Percentiles rank a stretch among this genome's conserved stretches.
phyloP scores from a whole-genome alignment of 2,329 filamentous ascomycete genomes.

The Nemania diffusa region DNA sequence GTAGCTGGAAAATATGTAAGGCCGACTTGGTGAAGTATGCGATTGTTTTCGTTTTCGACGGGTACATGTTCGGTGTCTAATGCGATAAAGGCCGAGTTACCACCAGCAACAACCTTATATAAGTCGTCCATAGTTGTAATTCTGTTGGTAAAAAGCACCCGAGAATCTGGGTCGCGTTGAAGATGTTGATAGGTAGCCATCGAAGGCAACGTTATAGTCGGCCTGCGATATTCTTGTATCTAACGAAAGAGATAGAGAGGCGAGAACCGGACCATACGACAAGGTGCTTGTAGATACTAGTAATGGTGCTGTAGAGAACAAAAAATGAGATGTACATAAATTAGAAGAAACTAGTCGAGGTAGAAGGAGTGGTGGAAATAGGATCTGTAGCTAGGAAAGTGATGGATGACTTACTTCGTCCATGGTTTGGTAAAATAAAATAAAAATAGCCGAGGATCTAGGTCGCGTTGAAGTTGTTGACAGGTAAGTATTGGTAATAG shows the following conservation, averaged over 20 bases:
- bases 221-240: neutral
- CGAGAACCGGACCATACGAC: neutral
- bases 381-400: neutral
- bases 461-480: conserved; percentile 4
- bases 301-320: conserved; percentile 1
- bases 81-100: conserved; percentile 23
- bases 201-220: conserved; percentile 2
- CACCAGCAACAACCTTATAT: conserved; percentile 7
- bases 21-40: conserved; percentile 26
- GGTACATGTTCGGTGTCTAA: conserved; percentile 25
- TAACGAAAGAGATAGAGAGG: conserved; percentile 3
- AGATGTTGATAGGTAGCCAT: conserved; percentile 23
- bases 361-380: conserved; percentile 4
- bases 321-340: conserved; percentile 5
- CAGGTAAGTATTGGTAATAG: conserved; percentile 2
- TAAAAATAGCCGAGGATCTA: neutral
- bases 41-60: conserved; percentile 16
- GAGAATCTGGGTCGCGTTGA: conserved; percentile 12
- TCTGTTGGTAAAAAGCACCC: conserved; percentile 19
- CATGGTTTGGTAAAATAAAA: conserved; percentile 3
- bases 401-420: conserved; percentile 3
- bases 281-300: conserved; percentile 1
- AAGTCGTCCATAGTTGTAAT: conserved; percentile 26
- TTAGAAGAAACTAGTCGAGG: neutral
- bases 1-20: conserved; percentile 22